These are phyloP conservation scores for Annulohypoxylon truncatum DNA, from an alignment of 2,329 filamentous ascomycete species.

Conservation along the genomic window DNA sequence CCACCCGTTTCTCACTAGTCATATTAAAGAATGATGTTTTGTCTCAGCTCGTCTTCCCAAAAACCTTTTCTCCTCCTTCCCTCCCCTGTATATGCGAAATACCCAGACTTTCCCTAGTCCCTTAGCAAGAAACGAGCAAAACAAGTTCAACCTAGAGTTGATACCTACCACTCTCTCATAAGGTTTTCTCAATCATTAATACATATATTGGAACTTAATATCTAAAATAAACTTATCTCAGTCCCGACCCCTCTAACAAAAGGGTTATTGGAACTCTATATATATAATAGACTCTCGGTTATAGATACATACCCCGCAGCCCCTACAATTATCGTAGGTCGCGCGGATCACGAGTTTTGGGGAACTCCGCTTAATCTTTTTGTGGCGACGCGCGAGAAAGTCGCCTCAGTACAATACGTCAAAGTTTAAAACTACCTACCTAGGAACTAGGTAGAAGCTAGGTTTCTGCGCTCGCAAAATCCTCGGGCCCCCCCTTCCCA, in stretches of 20 bases:
- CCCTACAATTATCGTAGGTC: not conserved
- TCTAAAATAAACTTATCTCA: constrained; percentile 18
- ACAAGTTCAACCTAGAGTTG: not conserved
- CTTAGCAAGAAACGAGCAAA: not conserved
- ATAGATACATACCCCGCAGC: constrained; percentile 35
- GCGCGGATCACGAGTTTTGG: constrained; percentile 9
- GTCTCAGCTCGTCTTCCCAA: constrained; percentile 31
- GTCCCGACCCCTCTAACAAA: not conserved
- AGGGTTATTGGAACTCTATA: not conserved
- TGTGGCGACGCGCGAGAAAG: not conserved
- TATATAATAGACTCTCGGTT: constrained; percentile 10
- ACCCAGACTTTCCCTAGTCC: not conserved
- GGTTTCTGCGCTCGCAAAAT: not conserved
- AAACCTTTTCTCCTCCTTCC: constrained; percentile 20
- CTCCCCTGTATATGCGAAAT: not conserved
- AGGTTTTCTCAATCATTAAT: not conserved
- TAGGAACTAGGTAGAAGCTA: not conserved
- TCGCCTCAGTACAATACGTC: not conserved
- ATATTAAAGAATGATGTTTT: constrained; percentile 35
- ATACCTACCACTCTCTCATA: not conserved
- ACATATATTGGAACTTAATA: constrained; percentile 5
- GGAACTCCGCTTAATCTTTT: constrained; percentile 20
- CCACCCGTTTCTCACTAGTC: constrained; percentile 22
- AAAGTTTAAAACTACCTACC: too few species aligned
- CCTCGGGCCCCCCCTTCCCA: not conserved